A percentile compares a stretch with the other conserved stretches of the same genome.
Conservation (phyloP, 2,329 filamentous ascomycete genomes). For the Diaporthe velutina region DNA sequence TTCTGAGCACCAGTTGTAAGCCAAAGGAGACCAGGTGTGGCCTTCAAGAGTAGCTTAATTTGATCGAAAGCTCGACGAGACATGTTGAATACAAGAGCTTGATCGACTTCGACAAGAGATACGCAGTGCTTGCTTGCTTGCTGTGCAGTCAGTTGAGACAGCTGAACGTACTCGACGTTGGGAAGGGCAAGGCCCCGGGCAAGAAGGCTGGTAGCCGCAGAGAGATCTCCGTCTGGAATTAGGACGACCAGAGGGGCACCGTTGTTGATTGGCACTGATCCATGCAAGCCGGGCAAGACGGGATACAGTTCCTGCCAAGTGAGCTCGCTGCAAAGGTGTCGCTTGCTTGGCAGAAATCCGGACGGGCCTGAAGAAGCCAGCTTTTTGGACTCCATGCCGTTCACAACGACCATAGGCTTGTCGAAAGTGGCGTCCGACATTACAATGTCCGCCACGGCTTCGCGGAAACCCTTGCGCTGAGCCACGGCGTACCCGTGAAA, state of each 20-base stretch:
- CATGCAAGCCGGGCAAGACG: conserved; percentile 46
- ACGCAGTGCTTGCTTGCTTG: conserved; percentile 52
- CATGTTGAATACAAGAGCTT: conserved; percentile 55
- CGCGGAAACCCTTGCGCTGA: conserved; percentile 50
- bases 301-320: conserved; percentile 55
- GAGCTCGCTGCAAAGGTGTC: conserved; percentile 62
- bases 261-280: conserved; percentile 42
- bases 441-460: conserved; percentile 57
- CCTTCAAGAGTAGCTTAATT: conserved; percentile 55
- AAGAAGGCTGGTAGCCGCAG: not conserved
- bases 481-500: conserved; percentile 59
- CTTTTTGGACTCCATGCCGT: conserved; percentile 59
- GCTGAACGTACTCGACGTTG: conserved; percentile 48
- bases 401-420: conserved; percentile 56
- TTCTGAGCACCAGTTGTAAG: conserved; percentile 58
- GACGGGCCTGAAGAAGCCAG: conserved; percentile 47
- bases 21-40: conserved; percentile 60
- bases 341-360: conserved; percentile 62
- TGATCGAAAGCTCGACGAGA: conserved; percentile 52
- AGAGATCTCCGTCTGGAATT: conserved; percentile 30
- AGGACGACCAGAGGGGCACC: conserved; percentile 49
- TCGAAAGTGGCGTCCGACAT: conserved; percentile 54
- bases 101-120: conserved; percentile 60
- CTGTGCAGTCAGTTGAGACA: conserved; percentile 52
- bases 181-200: conserved; percentile 38